Evolutionary conservation across 208 protist genomes (phyloP).

Genomic region (Wallacemonas rigidus): DNA sequence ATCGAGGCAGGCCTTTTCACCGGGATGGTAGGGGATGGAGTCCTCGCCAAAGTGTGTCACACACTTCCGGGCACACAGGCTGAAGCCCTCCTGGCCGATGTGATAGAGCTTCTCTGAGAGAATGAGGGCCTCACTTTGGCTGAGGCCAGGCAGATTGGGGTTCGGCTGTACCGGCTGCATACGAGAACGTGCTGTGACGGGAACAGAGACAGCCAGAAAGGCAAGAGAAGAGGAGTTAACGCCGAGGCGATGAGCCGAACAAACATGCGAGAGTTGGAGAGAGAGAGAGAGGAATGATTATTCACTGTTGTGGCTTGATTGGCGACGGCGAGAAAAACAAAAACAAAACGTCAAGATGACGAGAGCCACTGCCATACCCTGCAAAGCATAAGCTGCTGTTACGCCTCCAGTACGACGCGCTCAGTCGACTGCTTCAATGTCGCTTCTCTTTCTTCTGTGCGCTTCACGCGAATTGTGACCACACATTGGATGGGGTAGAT

Average conservation of each 20-base stretch:
- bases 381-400: no score
- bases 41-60: slow-evolving; percentile 83
- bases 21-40: slow-evolving; percentile 77
- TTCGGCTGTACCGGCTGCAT: slow-evolving; percentile 72
- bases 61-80: slow-evolving; percentile 56
- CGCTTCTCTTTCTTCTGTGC: no score
- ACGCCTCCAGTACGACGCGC: no score
- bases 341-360: slow-evolving; percentile 11
- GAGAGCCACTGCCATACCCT: neutral
- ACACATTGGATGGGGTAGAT: no score
- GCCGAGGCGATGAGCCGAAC: neutral
- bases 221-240: neutral
- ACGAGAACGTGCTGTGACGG: no score
- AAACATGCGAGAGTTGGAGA: neutral
- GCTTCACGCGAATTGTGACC: no score
- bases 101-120: slow-evolving; percentile 68
- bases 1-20: slow-evolving; percentile 79
- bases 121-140: slow-evolving; percentile 62
- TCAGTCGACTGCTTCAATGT: no score
- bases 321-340: neutral
- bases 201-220: neutral
- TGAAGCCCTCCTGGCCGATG: slow-evolving; percentile 61
- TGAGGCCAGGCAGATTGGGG: slow-evolving; percentile 49
- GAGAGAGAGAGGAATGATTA: neutral
- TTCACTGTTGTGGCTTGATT: slow-evolving; percentile 11